Evolutionary conservation across 495 filamentous ascomycete species (phyloP), one percentile per base, ranked within the genome.

Genomic region (Pyronema omphalodes): DNA sequence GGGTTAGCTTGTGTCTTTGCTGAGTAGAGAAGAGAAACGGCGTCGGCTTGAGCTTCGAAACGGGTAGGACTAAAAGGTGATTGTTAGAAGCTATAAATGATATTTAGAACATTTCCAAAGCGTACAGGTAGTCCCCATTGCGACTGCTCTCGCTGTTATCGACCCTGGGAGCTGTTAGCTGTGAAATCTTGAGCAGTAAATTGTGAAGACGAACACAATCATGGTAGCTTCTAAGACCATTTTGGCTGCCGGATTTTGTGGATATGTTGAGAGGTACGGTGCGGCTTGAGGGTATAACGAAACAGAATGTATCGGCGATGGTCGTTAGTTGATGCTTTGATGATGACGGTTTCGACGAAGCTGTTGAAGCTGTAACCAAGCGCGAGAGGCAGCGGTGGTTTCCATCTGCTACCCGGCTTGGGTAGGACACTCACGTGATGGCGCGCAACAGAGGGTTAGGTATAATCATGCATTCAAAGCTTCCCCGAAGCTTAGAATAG

Each of bases 61-160:
- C 91, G 77, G 53, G 91, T 89, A 45, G 91, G 88, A 65, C 81
- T 84, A 18, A 51, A 55, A 40, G 39, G 37, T 52, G 51, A 52
- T 54, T 37, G 33, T 41, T 23, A 23, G 33, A 44, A 44, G 19
- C 19, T 9, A 35, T 40, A 23, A 17, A 40, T 33, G 19, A 49
- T 18, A 17, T 54, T 11, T n/a, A 50, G 11, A 17, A 44, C 9
- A 11, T 23, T 39, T 52, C 7, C 37, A 44, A 45, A 56, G 6
- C 67, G n/a, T 74, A 77, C 75, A 81, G 70, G 68, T 99, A 99
- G 64, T 99, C 91, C 61, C 91, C 91, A 69, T 99, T 96, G 62
- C 91, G 78, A 73, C 85, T 93, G 71, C 82, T 87, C 73, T 99
- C 91, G 74, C 86, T 93, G 72, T 96, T 99, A 75, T 99, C 91